phyloP scores from a whole-genome alignment of 2,329 filamentous ascomycete species.

The Sporothrix phasma region DNA sequence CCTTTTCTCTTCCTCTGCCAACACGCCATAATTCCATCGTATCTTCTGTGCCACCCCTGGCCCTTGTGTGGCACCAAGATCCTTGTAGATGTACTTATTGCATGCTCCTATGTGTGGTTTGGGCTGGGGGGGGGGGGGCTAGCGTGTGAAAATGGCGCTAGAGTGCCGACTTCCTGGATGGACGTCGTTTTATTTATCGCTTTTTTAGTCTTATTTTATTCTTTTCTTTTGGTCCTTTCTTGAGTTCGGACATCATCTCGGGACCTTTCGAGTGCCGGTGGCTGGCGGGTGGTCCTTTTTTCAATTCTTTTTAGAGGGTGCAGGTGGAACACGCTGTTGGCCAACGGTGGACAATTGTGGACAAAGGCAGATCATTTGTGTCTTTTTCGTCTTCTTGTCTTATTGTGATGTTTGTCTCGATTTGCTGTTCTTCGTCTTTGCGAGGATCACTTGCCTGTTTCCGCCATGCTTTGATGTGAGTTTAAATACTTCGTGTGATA shows the following conservation, averaged over 20 bases:
- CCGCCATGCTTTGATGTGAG: not conserved
- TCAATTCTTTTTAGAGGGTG: too few relatives aligned
- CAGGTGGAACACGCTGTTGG: not conserved
- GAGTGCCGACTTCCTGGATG: not conserved
- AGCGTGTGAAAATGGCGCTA: not conserved
- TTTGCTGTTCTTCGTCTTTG: not conserved
- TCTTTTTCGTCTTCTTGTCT: not conserved
- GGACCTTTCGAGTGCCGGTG: constrained; percentile 4
- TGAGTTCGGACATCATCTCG: constrained; percentile 2
- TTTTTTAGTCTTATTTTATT: not conserved
- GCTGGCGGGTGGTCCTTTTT: not conserved
- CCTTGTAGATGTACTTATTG: not conserved
- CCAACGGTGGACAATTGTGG: not conserved
- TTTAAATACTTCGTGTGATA: too few relatives aligned
- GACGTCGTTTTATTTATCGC: not conserved
- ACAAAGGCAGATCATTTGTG: not conserved
- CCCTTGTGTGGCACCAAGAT: not conserved
- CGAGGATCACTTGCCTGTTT: not conserved
- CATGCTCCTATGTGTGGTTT: too few relatives aligned
- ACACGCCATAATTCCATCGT: constrained; percentile 2
- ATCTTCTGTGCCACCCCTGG: not conserved
- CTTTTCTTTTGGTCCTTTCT: not conserved
- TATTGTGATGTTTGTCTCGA: not conserved
- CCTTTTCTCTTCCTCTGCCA: not conserved
- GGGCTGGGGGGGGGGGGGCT: not conserved